A percentile compares a stretch with the other conserved stretches of the same genome.
Conservation (phyloP, 306 rosid genomes). For the Cicer yamashitae region DNA sequence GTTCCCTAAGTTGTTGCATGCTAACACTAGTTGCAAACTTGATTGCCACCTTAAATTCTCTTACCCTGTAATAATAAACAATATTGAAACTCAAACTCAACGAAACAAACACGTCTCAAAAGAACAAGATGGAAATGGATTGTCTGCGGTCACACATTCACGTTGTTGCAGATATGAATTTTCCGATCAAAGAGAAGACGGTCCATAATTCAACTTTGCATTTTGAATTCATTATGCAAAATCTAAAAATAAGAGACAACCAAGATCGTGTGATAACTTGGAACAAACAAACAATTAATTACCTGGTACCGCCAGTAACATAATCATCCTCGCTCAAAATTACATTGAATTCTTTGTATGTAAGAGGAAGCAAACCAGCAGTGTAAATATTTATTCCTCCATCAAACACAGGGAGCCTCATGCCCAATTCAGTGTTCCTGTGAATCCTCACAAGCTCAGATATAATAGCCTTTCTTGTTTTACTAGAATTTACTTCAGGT, state of each 20-base stretch:
- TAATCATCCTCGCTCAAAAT: slow-evolving; percentile 43
- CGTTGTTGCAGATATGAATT: neutral
- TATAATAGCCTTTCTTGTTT: slow-evolving; percentile 50
- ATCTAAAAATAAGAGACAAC: neutral
- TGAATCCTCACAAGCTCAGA: slow-evolving; percentile 57
- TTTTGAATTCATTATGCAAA: neutral
- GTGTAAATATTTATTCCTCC: slow-evolving; percentile 61
- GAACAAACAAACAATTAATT: neutral
- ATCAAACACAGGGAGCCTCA: slow-evolving; percentile 56
- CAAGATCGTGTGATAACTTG: neutral
- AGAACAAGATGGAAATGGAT: neutral
- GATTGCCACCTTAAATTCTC: slow-evolving; percentile 50
- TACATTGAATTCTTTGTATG: slow-evolving; percentile 49
- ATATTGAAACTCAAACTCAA: neutral
- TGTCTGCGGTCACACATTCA: neutral
- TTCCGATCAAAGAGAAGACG: neutral
- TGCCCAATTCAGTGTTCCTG: slow-evolving; percentile 46
- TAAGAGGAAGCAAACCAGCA: slow-evolving; percentile 60
- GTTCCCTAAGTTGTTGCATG: slow-evolving; percentile 54
- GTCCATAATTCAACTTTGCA: neutral
- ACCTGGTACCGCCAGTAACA: slow-evolving; percentile 42
- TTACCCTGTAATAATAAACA: slow-evolving; percentile 44
- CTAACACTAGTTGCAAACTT: slow-evolving; percentile 51
- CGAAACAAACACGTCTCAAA: neutral
- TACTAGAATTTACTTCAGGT: slow-evolving; percentile 55